phyloP scores from a whole-genome alignment of 345 rosid genomes.

The Brassica napus region DNA sequence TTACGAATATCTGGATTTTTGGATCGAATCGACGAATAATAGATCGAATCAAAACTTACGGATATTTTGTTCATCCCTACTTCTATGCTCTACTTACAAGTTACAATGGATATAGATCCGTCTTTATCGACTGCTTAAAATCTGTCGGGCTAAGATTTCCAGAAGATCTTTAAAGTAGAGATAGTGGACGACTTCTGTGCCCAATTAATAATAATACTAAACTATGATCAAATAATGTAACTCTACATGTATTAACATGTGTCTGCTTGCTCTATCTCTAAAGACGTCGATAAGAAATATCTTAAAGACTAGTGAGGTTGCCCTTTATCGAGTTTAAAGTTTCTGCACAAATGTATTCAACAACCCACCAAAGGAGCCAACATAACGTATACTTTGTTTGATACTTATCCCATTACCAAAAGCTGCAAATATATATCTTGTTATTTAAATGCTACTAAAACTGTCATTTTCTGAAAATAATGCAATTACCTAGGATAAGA shows the following conservation, averaged over 20 bases:
- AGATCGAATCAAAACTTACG: no score
- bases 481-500: neutral
- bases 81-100: neutral
- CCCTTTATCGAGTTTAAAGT: constrained; percentile 1
- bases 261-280: neutral
- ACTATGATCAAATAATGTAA: neutral
- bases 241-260: neutral
- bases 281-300: neutral
- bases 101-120: neutral
- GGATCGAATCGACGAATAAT: no score
- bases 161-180: neutral
- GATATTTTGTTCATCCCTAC: no score
- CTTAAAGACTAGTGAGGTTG: neutral
- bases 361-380: neutral
- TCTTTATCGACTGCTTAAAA: neutral
- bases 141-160: constrained; percentile 4
- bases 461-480: neutral
- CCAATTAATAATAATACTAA: neutral
- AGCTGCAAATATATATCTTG: neutral
- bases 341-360: neutral
- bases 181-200: constrained; percentile 6
- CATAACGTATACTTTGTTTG: neutral
- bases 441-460: neutral
- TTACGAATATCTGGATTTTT: no score
- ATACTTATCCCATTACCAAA: constrained; percentile 16